phyloP scores from a whole-genome alignment of 192 early-diverging fungal genomes.

The Backusella parvicylindrica region DNA sequence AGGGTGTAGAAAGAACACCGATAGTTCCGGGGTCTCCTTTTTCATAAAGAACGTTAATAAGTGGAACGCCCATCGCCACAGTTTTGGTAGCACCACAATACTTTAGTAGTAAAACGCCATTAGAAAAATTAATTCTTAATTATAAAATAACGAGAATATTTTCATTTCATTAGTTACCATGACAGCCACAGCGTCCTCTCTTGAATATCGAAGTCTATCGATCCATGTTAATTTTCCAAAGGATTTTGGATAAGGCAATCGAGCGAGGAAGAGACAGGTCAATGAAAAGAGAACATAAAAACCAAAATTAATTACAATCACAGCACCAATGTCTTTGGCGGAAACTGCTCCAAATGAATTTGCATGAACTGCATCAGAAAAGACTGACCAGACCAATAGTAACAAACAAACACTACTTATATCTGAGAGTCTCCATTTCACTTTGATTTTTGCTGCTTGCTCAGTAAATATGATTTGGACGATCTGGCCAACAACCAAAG shows the following conservation, averaged over 20 bases:
- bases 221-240: constrained; percentile 24
- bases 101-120: not conserved
- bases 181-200: constrained; percentile 59
- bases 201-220: constrained; percentile 25
- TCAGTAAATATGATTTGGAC: constrained; percentile 43
- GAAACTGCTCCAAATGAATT: constrained; percentile 45
- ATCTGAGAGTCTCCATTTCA: constrained; percentile 46
- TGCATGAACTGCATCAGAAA: constrained; percentile 62
- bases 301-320: constrained; percentile 44
- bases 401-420: constrained; percentile 58
- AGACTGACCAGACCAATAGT: constrained; percentile 65
- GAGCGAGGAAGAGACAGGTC: constrained; percentile 43
- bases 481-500: constrained; percentile 59
- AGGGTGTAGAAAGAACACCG: constrained; percentile 58
- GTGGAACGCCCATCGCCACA: constrained; percentile 68
- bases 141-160: not conserved
- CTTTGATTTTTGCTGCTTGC: constrained; percentile 41
- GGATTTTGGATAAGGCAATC: constrained; percentile 29
- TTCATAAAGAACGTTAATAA: constrained; percentile 65
- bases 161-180: constrained; percentile 22
- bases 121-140: not conserved
- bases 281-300: constrained; percentile 51
- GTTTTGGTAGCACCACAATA: constrained; percentile 74
- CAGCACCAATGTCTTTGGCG: constrained; percentile 46
- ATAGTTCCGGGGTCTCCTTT: constrained; percentile 37